Evolutionary conservation across 768 basidiomycete genomes (phyloP), one percentile per base, ranked within the genome.

Genomic region (Tephrocybe sp.): DNA sequence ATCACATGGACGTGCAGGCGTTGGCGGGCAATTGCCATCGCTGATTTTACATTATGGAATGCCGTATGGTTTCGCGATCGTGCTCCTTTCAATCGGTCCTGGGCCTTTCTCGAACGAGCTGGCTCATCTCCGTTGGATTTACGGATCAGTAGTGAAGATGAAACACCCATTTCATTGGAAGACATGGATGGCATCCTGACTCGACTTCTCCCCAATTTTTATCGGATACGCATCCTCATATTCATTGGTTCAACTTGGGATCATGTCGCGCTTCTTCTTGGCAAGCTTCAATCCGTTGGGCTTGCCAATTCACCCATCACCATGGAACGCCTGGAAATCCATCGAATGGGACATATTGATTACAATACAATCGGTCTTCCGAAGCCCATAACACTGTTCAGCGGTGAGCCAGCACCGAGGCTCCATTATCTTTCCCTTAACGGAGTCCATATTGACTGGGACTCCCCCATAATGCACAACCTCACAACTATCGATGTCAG

Each of bases 401-500:
- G 77, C 46, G 78, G 80, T 15, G 74, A 67, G 1, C 52, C 54
- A 9, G 69, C 80, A 1, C 73, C 71, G 7, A 61, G 62, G n/a
- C 66, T 89, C 9, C 65, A 67, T 24, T 73, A 79, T 56, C 57
- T 88, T 34, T 72, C 77, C 30, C 60, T 86, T 25, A 78, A 81
- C 47, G 84, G 84, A 3, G 66, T 89, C 24, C 72, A 82, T 52
- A 66, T 87, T 51, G 75, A 87, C 63, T 89, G 86, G 81, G 56
- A 67, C 12, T 63, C 62, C 15, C 73, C 82, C 46, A 63, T 44
- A 24, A 60, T 85, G 8, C 57, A 62, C 26, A 80, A 86, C 55
- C 77, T 90, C n/a, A 75, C 75, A 19, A 77, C 76, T 9, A 70
- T 90, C 47, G 86, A 88, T 55, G 66, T 90, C 44, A 78, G 86